Conservation (phyloP, 139 green algal species). For the Choricystis sp. region DNA sequence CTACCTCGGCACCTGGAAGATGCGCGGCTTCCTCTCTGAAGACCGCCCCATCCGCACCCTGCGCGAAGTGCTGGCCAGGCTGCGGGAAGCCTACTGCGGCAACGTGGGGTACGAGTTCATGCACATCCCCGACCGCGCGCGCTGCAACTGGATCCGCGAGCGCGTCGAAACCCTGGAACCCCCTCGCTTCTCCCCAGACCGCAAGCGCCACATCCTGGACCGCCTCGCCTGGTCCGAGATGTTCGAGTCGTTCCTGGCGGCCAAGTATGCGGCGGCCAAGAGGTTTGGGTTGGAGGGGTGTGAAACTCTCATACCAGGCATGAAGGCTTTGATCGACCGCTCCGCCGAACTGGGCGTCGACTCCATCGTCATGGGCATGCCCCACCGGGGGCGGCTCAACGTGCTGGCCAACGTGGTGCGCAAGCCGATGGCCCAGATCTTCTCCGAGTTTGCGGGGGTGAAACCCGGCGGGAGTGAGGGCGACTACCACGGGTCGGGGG, state of each 20-base stretch:
- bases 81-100: slow-evolving; percentile 81
- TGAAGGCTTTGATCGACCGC: slow-evolving; percentile 89
- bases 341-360: slow-evolving; percentile 72
- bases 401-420: slow-evolving; percentile 95
- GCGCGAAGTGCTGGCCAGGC: slow-evolving; percentile 64
- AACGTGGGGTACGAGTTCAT: slow-evolving; percentile 89
- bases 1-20: slow-evolving; percentile 81
- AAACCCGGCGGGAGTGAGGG: slow-evolving; percentile 20
- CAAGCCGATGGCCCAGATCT: slow-evolving; percentile 94
- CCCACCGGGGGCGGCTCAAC: slow-evolving; percentile 82
- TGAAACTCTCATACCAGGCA: slow-evolving; percentile 86
- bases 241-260: slow-evolving; percentile 93
- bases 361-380: slow-evolving; percentile 81
- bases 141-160: slow-evolving; percentile 92
- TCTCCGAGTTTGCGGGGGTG: slow-evolving; percentile 82
- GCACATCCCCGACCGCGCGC: slow-evolving; percentile 85
- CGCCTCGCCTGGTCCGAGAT: slow-evolving; percentile 81
- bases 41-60: slow-evolving; percentile 63
- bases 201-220: slow-evolving; percentile 81
- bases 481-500: slow-evolving; percentile 38
- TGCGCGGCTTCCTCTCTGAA: slow-evolving; percentile 80
- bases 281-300: slow-evolving; percentile 80
- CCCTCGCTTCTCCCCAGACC: slow-evolving; percentile 21
- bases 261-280: slow-evolving; percentile 85
- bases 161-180: slow-evolving; percentile 51